A percentile compares a stretch with the other conserved stretches of the same genome.
Conservation (phyloP, 2,329 filamentous ascomycete species). For the Nothomitra cinnamomea region DNA sequence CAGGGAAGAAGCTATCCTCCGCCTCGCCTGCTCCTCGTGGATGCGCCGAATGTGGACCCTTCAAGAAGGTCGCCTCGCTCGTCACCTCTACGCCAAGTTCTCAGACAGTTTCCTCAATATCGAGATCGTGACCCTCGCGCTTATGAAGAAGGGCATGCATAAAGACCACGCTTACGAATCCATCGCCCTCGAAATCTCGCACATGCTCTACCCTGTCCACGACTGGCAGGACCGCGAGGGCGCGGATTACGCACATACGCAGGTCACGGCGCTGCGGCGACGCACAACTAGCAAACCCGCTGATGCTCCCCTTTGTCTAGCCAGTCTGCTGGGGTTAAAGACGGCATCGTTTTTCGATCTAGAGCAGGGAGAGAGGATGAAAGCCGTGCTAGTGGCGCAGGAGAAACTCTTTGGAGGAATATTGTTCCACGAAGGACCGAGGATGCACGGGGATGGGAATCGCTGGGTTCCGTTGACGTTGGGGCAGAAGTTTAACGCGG, state of each 20-base stretch:
- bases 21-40: not conserved
- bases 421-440: not conserved
- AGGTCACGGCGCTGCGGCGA: not conserved
- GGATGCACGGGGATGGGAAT: not conserved
- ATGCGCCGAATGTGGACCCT: not conserved
- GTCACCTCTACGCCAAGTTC: not conserved
- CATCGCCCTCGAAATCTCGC: not conserved
- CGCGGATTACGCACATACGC: too few relatives aligned
- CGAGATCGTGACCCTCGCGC: not conserved
- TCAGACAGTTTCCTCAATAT: not conserved
- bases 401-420: not conserved
- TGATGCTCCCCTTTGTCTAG: not conserved
- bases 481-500: not conserved
- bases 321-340: not conserved
- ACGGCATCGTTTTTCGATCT: not conserved
- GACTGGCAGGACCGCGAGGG: not conserved
- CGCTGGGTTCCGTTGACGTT: not conserved
- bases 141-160: not conserved
- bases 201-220: not conserved
- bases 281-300: not conserved
- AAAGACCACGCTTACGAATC: not conserved
- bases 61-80: not conserved
- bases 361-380: not conserved
- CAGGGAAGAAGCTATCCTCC: not conserved
- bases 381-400: not conserved